Evolutionary conservation across 768 basidiomycete genomes (phyloP).

Genomic region (Leccinum uliginosum): DNA sequence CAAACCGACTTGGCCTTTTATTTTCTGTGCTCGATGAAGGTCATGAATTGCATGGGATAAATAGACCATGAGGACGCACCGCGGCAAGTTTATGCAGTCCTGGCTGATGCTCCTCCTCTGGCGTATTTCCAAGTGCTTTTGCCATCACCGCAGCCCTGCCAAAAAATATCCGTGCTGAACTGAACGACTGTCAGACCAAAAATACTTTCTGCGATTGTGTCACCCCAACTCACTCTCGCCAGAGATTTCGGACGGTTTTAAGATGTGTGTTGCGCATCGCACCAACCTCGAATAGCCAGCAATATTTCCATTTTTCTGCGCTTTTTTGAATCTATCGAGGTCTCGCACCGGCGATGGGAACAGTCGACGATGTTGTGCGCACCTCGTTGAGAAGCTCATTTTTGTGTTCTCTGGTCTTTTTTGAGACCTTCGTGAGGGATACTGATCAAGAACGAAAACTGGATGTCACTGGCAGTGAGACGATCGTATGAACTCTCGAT

Average conservation of each 20-base stretch:
- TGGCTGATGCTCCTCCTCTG: constrained; percentile 78
- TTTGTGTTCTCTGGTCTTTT: constrained; percentile 93
- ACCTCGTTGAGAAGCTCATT: constrained; percentile 77
- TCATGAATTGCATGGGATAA: constrained; percentile 5
- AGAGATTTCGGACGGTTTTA: constrained; percentile 87
- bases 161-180: constrained; percentile 85
- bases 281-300: constrained; percentile 94
- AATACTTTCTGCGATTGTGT: neutral
- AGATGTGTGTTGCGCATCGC: constrained; percentile 93
- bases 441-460: constrained; percentile 44
- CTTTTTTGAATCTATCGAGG: constrained; percentile 71
- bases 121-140: constrained; percentile 85
- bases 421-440: constrained; percentile 88
- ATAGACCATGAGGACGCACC: constrained; percentile 42
- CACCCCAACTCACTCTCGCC: constrained; percentile 72
- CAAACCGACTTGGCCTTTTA: constrained; percentile 92
- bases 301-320: constrained; percentile 88
- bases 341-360: constrained; percentile 3
- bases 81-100: constrained; percentile 79
- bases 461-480: constrained; percentile 3
- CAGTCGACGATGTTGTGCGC: constrained; percentile 20
- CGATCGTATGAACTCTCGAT: constrained; percentile 10
- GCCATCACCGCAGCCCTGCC: constrained; percentile 88
- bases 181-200: constrained; percentile 8
- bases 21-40: constrained; percentile 51